These are phyloP conservation scores for Podaxis carcinomalis DNA, from an alignment of 768 basidiomycete genomes.

Conservation along the genomic window DNA sequence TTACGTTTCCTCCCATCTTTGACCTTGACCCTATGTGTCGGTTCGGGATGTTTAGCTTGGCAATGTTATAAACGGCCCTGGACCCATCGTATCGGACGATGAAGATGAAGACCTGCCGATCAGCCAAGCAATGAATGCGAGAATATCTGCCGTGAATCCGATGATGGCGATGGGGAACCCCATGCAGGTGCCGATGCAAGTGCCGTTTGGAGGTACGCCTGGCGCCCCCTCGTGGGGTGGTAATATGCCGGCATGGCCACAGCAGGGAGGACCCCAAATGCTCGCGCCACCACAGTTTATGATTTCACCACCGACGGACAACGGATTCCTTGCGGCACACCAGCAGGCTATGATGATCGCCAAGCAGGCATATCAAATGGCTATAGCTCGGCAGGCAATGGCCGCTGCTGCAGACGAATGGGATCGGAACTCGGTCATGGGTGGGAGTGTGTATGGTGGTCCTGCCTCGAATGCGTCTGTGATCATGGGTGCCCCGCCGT, in stretches of 20 bases:
- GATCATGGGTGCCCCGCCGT: constrained; percentile 21
- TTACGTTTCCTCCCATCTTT: constrained; percentile 1
- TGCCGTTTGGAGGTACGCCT: constrained; percentile 22
- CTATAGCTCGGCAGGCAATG: constrained; percentile 88
- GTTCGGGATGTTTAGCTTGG: constrained; percentile 51
- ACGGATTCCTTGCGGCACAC: constrained; percentile 65
- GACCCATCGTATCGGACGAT: constrained; percentile 53
- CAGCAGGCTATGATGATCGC: constrained; percentile 85
- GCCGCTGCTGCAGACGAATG: constrained; percentile 87
- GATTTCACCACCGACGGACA: constrained; percentile 45
- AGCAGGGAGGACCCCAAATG: constrained; percentile 28
- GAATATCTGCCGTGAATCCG: constrained; percentile 40
- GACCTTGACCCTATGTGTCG: no score
- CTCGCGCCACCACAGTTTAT: constrained; percentile 40
- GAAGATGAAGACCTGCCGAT: constrained; percentile 49
- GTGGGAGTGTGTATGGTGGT: constrained; percentile 48
- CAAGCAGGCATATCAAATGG: constrained; percentile 87
- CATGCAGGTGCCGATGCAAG: constrained; percentile 21
- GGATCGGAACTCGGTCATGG: constrained; percentile 71
- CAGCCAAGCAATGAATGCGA: constrained; percentile 35
- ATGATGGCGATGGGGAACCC: constrained; percentile 37
- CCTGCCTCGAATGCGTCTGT: constrained; percentile 14
- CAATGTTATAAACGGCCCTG: constrained; percentile 80
- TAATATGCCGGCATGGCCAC: constrained; percentile 24
- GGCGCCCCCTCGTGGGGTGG: constrained; percentile 19